Evolutionary conservation across 495 filamentous ascomycete species (phyloP).

Genomic region (Hypoxylon fragiforme): DNA sequence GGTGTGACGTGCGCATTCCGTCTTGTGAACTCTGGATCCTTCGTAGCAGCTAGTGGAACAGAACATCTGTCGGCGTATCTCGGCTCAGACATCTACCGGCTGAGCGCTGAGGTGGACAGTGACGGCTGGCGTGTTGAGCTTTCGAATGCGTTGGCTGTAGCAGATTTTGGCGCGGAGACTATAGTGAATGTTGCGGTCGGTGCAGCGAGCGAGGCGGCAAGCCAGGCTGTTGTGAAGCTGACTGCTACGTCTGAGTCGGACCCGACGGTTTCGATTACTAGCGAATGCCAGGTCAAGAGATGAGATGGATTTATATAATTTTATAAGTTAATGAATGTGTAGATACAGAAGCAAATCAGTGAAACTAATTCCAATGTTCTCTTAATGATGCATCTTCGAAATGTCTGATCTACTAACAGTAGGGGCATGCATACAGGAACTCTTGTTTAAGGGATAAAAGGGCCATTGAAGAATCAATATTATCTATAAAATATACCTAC

Average conservation of each 20-base stretch:
- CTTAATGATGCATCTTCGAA: too few relatives aligned
- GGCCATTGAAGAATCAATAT: too few relatives aligned
- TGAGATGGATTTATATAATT: too few relatives aligned
- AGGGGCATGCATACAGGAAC: too few relatives aligned
- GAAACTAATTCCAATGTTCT: too few relatives aligned
- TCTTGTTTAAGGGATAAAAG: too few relatives aligned
- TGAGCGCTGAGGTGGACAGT: conserved; percentile 36
- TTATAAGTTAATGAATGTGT: too few relatives aligned
- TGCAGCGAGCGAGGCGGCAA: conserved; percentile 24
- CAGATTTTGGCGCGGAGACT: conserved; percentile 29
- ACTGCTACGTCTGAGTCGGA: conserved; percentile 46
- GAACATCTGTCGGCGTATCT: conserved; percentile 37
- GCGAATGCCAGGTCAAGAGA: conserved; percentile 33
- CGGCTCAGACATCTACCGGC: conserved; percentile 36
- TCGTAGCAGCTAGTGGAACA: conserved; percentile 25
- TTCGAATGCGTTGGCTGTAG: conserved; percentile 39
- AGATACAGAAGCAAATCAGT: neutral
- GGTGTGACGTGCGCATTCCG: conserved; percentile 40
- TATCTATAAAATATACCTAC: neutral
- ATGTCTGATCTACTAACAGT: too few relatives aligned
- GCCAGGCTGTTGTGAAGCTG: conserved; percentile 36
- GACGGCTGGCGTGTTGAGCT: conserved; percentile 44
- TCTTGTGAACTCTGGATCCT: conserved; percentile 39
- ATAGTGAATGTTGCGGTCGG: conserved; percentile 42
- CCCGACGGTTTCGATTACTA: conserved; percentile 24